Conservation (phyloP, 176 grass and related monocot genomes). For the Carex cristatella region DNA sequence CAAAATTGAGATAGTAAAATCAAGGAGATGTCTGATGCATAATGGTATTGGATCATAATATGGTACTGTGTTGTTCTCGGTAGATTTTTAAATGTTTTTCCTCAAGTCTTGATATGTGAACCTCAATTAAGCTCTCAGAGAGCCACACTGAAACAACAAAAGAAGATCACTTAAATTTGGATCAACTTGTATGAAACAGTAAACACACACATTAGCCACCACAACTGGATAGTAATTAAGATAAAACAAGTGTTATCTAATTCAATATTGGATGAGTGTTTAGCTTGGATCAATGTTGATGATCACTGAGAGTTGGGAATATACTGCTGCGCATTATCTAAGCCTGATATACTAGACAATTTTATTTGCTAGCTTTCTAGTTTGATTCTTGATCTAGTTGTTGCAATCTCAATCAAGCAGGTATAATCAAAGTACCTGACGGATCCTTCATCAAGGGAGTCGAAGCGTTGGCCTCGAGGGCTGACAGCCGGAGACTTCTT, state of each 20-base stretch:
- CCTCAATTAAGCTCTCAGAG: not conserved
- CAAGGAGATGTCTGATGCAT: not conserved
- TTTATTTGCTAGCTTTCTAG: not conserved
- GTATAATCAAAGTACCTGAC: constrained; percentile 34
- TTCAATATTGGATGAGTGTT: not conserved
- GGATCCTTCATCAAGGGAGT: constrained; percentile 31
- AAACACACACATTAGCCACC: not conserved
- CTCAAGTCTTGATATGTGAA: not conserved
- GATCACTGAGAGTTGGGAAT: no score
- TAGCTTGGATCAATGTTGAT: no score
- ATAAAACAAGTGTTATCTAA: not conserved
- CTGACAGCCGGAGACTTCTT: constrained; percentile 20
- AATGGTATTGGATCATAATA: not conserved
- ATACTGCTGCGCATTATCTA: not conserved
- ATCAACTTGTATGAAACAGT: not conserved
- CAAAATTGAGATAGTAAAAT: not conserved
- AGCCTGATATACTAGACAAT: not conserved
- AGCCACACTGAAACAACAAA: not conserved
- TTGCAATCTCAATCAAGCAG: not conserved
- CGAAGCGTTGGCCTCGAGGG: constrained; percentile 27
- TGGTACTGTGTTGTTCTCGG: not conserved
- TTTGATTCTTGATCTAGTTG: not conserved
- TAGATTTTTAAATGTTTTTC: not conserved
- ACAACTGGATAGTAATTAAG: not conserved
- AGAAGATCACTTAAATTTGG: not conserved